Percentiles rank a stretch among this genome's conserved stretches.
Evolutionary conservation across 2,329 filamentous ascomycete species (phyloP).

Genomic region (Tympanopsis confertula): DNA sequence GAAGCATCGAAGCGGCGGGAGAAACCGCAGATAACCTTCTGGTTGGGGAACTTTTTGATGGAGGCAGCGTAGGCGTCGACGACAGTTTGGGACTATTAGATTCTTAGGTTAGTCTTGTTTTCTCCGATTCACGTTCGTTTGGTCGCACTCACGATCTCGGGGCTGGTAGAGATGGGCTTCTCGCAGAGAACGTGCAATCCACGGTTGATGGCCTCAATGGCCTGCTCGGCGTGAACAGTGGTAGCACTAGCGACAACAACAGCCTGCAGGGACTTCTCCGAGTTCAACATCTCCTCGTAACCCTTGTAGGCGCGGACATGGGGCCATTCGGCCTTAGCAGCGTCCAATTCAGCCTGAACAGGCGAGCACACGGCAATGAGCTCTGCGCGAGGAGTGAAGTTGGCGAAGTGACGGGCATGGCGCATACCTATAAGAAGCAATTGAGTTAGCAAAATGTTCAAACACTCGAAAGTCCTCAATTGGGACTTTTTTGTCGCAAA

Average conservation of each 20-base stretch:
- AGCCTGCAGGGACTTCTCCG: constrained; percentile 35
- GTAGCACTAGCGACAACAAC: constrained; percentile 43
- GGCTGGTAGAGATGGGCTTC: constrained; percentile 31
- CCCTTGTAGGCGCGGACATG: constrained; percentile 38
- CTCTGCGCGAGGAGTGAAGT: constrained; percentile 31
- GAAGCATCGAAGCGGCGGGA: constrained; percentile 29
- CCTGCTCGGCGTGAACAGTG: constrained; percentile 41
- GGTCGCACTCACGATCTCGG: constrained; percentile 21
- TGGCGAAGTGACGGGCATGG: constrained; percentile 34
- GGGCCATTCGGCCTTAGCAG: constrained; percentile 37
- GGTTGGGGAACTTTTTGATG: constrained; percentile 11
- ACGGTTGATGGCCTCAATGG: constrained; percentile 41
- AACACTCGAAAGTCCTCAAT: no score
- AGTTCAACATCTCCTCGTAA: constrained; percentile 44
- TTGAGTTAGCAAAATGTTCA: no score
- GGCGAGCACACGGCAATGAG: constrained; percentile 35
- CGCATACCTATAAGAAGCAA: constrained; percentile 17
- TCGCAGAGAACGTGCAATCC: constrained; percentile 45
- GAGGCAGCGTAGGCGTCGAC: constrained; percentile 18
- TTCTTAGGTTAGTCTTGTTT: constrained; percentile 1
- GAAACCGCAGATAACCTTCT: constrained; percentile 30
- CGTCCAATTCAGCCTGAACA: constrained; percentile 29
- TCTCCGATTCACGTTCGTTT: no score
- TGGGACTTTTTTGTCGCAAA: background rate
- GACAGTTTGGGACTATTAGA: constrained; percentile 11